These are phyloP conservation scores for Cordia subcordata DNA, from an alignment of 257 asterid genomes.

Conservation along the genomic window DNA sequence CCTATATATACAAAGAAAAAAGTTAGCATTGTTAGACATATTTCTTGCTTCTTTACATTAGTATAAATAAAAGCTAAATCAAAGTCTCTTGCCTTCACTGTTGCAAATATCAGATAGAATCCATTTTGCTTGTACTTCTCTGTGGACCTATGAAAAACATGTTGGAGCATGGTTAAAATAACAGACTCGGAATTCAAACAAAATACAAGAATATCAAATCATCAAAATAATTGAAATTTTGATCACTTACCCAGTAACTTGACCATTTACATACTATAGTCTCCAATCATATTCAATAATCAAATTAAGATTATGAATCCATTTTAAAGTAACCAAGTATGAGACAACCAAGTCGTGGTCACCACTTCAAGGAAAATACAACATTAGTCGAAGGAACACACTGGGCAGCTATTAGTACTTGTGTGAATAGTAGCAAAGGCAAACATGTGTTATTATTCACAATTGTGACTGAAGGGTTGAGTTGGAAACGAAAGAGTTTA, in stretches of 20 bases:
- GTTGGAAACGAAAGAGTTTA: neutral
- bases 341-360: conserved; percentile 42
- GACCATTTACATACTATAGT: conserved; percentile 30
- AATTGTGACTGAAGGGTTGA: neutral
- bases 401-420: neutral
- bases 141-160: no score
- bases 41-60: no score
- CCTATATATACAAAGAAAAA: no score
- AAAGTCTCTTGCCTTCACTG: no score
- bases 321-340: conserved; percentile 31
- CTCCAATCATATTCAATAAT: conserved; percentile 36
- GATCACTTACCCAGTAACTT: conserved; percentile 28
- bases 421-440: no score
- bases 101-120: no score
- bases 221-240: neutral
- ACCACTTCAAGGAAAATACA: conserved; percentile 25
- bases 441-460: neutral
- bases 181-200: no score
- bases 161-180: no score
- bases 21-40: no score
- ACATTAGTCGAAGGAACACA: neutral
- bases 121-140: no score
- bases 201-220: no score
- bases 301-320: conserved; percentile 33
- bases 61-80: no score